A percentile compares a stretch with the other conserved stretches of the same genome.
Evolutionary conservation across 2,329 filamentous ascomycete genomes (phyloP).

Genomic region (Calonectria ilicicola): DNA sequence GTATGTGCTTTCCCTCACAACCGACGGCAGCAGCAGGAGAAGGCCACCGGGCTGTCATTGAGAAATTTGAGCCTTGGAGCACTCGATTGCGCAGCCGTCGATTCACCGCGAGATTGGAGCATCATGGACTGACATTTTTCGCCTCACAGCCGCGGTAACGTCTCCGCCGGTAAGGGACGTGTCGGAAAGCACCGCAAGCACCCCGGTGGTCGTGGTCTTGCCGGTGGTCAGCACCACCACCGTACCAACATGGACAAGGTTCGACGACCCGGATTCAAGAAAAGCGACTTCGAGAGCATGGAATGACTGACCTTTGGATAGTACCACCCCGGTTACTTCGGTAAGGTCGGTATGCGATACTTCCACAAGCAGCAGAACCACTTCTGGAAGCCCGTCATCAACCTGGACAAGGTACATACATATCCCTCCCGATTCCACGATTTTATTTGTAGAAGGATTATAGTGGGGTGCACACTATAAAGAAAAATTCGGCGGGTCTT

Average conservation of each 20-base stretch:
- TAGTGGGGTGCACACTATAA: neutral
- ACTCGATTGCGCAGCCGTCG: conserved; percentile 27
- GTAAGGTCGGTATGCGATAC: conserved; percentile 94
- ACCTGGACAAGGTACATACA: conserved; percentile 92
- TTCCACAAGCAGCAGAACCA: conserved; percentile 97
- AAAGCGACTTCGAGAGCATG: conserved; percentile 19
- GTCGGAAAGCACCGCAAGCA: conserved; percentile 99
- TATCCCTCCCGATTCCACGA: conserved; percentile 32
- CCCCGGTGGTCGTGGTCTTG: conserved; percentile 85
- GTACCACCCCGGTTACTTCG: conserved; percentile 99
- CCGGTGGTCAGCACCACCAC: conserved; percentile 97
- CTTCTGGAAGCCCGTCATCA: conserved; percentile 99
- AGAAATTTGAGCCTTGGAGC: conserved; percentile 21
- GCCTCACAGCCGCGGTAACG: conserved; percentile 86
- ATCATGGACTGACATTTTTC: conserved; percentile 43
- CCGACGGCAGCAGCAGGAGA: conserved; percentile 36
- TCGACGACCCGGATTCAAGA: conserved; percentile 68
- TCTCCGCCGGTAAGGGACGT: conserved; percentile 98
- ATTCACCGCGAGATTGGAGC: conserved; percentile 18
- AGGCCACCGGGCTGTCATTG: conserved; percentile 24
- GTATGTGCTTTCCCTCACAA: conserved; percentile 61
- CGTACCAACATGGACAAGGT: conserved; percentile 75
- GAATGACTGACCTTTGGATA: conserved; percentile 57
- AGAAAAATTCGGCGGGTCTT: neutral
- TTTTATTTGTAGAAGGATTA: conserved; percentile 5